Evolutionary conservation across 2,329 filamentous ascomycete species (phyloP), one percentile per base, ranked within the genome.

Genomic region (Didymella pinodella): DNA sequence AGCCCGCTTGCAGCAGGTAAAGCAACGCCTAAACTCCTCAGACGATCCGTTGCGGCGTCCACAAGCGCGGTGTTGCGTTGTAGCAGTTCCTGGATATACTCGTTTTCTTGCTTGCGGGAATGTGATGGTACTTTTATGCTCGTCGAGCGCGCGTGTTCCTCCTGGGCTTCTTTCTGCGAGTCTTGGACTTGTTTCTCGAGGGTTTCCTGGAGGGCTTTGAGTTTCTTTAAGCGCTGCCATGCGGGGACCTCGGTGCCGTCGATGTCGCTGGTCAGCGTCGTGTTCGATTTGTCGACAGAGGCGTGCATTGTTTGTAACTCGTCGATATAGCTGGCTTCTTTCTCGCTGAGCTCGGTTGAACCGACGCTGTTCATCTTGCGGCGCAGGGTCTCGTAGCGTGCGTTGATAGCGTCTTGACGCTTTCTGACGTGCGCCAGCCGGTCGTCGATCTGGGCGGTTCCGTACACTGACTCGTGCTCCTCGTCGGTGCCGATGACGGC

Each of bases 401-500:
- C 78, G 7, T 80, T 77, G 34, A 92, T 80, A 56, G 82, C 80
- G 53, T 82, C 79, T 64, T 90, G 88, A 16, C 84, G 83, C 38
- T 80, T 78, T 59, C 82, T 82, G 10, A 85, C 87, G 32, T 77
- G 78, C 36, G 81, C 74, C 36, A 91, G 78, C 10, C 89, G 84
- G 26, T 82, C 78, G 57, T 88, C 85, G 41, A 91, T 84, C 63
- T 84, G 83, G 50, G 81, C 81, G 49, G 85, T 84, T 57, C 83
- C 76, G 16, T 59, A 59, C 29, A 59, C 1, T 7, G 80, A 80
- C 43, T 83, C 79, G 20, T 80, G 45, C 22, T 56, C 50, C 20
- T 81, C 80, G 57, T 88, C 86, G 43, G 84, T 83, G 3, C 86
- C 86, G 6, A 84, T 86, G 57, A 92, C 85, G 40, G 81, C 81